Conservation (phyloP, 2,329 filamentous ascomycete genomes). For the Aspergillus fijiensis region DNA sequence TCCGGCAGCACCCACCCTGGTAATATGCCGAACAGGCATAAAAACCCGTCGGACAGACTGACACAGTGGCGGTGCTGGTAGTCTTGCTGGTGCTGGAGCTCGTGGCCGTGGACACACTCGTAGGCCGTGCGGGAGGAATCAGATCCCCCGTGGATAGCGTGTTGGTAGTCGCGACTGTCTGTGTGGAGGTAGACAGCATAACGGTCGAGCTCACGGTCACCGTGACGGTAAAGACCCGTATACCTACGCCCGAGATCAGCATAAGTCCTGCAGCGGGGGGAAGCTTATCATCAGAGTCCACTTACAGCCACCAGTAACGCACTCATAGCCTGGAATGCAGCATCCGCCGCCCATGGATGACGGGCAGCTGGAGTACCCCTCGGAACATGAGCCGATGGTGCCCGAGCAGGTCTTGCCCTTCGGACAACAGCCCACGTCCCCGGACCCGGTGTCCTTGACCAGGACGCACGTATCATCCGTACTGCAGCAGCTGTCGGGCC, state of each 20-base stretch:
- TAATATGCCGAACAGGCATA: conserved; percentile 86
- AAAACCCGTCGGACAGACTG: conserved; percentile 79
- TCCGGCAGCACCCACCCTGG: conserved; percentile 81
- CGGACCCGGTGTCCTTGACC: conserved; percentile 53
- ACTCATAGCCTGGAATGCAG: conserved; percentile 61
- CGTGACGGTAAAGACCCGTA: conserved; percentile 36
- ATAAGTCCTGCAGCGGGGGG: neutral
- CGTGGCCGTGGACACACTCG: conserved; percentile 35
- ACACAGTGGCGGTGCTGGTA: conserved; percentile 31
- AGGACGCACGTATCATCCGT: conserved; percentile 54
- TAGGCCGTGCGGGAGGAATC: conserved; percentile 40
- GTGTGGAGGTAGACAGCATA: conserved; percentile 32
- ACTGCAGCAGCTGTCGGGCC: conserved; percentile 60
- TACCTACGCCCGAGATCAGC: conserved; percentile 24
- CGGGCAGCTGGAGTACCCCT: conserved; percentile 57
- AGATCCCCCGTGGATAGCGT: conserved; percentile 29
- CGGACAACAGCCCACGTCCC: conserved; percentile 62
- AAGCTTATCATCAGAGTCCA: neutral
- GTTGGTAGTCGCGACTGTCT: conserved; percentile 29
- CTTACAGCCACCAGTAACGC: conserved; percentile 57
- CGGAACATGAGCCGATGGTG: conserved; percentile 50
- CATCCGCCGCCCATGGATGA: conserved; percentile 58
- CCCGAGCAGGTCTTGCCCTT: conserved; percentile 53
- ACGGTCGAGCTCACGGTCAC: conserved; percentile 36
- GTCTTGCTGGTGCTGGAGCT: conserved; percentile 38